A percentile compares a stretch with the other conserved stretches of the same genome.
Evolutionary conservation across 2,329 filamentous ascomycete species (phyloP).

Genomic region (Aureobasidium sp.): DNA sequence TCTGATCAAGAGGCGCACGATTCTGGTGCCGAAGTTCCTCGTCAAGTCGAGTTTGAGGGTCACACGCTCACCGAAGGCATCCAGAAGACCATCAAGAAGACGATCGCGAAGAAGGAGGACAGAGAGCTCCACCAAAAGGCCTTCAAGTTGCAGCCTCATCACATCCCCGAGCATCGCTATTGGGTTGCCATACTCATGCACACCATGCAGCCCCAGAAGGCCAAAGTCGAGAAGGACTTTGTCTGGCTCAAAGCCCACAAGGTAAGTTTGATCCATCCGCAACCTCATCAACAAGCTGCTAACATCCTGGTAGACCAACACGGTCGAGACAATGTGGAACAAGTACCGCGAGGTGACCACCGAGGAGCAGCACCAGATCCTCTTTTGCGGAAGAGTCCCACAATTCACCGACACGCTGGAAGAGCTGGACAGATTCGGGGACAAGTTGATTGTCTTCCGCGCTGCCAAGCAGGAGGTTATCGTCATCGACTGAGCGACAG

Average conservation of each 20-base stretch:
- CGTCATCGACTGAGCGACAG: not conserved
- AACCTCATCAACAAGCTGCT: not conserved
- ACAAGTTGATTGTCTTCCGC: slow-evolving; percentile 23
- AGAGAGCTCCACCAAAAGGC: slow-evolving; percentile 20
- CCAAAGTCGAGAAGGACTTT: slow-evolving; percentile 19
- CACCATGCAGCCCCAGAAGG: slow-evolving; percentile 10
- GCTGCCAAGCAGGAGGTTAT: slow-evolving; percentile 13
- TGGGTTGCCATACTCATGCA: slow-evolving; percentile 25
- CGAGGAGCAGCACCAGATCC: slow-evolving; percentile 18
- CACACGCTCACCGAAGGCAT: not conserved
- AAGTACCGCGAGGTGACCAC: slow-evolving; percentile 16
- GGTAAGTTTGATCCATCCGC: not conserved
- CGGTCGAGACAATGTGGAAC: slow-evolving; percentile 25
- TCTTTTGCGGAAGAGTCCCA: slow-evolving; percentile 18
- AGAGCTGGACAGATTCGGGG: slow-evolving; percentile 24
- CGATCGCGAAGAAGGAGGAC: slow-evolving; percentile 12
- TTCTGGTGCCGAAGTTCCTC: not conserved
- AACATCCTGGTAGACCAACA: slow-evolving; percentile 16
- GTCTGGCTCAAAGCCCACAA: slow-evolving; percentile 27
- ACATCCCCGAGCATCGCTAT: slow-evolving; percentile 22
- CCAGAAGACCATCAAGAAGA: not conserved
- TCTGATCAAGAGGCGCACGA: not conserved
- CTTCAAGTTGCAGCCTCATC: slow-evolving; percentile 15
- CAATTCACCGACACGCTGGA: slow-evolving; percentile 17
- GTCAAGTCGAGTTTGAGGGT: not conserved